phyloP scores from a whole-genome alignment of 192 early-diverging fungal species.

The Backusella parvicylindrica region DNA sequence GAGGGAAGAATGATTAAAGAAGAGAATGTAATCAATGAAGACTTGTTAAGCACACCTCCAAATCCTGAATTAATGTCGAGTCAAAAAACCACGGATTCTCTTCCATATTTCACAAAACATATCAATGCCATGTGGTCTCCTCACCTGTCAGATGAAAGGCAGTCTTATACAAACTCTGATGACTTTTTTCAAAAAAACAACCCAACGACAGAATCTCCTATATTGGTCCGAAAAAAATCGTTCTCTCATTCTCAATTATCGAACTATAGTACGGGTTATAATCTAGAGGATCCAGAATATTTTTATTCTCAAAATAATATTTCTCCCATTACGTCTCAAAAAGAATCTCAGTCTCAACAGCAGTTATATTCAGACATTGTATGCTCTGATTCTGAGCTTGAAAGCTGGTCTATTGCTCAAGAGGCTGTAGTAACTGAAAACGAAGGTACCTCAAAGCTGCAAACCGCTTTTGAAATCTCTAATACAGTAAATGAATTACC shows the following conservation, averaged over 20 bases:
- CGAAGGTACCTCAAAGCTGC: not conserved
- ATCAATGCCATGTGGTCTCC: conserved; percentile 16
- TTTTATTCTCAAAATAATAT: not conserved
- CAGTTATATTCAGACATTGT: not conserved
- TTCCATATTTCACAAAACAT: conserved; percentile 1
- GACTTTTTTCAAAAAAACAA: not conserved
- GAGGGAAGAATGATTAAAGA: not conserved
- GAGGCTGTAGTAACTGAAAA: not conserved
- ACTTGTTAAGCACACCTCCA: not conserved
- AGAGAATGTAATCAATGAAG: not conserved
- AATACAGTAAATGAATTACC: not conserved
- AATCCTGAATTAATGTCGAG: not conserved
- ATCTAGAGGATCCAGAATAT: not conserved
- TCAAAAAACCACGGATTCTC: not conserved
- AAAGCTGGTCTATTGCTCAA: not conserved
- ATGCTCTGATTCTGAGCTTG: no score
- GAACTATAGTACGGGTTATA: no score
- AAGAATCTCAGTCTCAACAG: no score
- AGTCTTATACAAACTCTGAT: not conserved
- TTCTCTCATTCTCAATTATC: not conserved
- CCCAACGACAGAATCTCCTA: not conserved
- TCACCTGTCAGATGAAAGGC: not conserved
- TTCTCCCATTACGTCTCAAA: not conserved
- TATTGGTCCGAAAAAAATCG: not conserved
- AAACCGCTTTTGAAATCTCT: not conserved